Evolutionary conservation across 2,329 filamentous ascomycete genomes (phyloP), one percentile per base, ranked within the genome.

Genomic region (Lojkania enalia): DNA sequence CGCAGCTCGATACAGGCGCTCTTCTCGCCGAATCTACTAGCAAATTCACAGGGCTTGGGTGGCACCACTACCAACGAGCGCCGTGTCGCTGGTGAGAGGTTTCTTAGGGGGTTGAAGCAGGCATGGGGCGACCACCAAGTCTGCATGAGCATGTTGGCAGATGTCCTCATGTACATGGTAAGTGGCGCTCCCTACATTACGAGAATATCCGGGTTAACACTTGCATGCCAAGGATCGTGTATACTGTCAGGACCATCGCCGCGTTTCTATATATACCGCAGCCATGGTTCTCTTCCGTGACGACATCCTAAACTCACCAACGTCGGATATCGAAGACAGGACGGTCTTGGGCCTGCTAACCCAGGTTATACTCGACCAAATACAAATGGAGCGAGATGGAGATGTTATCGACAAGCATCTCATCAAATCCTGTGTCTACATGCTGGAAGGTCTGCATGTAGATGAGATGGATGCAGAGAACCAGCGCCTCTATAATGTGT

Each of bases 111-210:
- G 0, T 70, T 97, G 12, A 86, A 86, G 57, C 78, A 84, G 46
- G 83, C 85, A 2, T 99, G 91, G 90, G 83, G 90, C 49, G 87
- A 95, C 51, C 91, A 99, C 64, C 88, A 91, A 64, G 82, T 88
- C 44, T 91, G 88, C 33, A 96, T 96, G 88, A 90, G 90, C 64
- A 97, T 97, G 92, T 86, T 90, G 39, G 90, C 91, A 3, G 94
- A 97, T 68, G 90, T 97, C 21, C 78, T 97, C 39, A 96, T 97
- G 90, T 96, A 96, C 64, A 89, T 99, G 77, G 81, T 83, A 64
- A 61, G 76, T 61, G 12, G 45, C 13, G n/a, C 1, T 23, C 16
- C 14, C 23, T 27, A n/a, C 44, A 13, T n/a, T 25, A 9, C 20
- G 16, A 19, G 35, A 20, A 7, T 33, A 9, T 15, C 30, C 7